Conservation (phyloP, 306 rosid species). For the Corylus americana region DNA sequence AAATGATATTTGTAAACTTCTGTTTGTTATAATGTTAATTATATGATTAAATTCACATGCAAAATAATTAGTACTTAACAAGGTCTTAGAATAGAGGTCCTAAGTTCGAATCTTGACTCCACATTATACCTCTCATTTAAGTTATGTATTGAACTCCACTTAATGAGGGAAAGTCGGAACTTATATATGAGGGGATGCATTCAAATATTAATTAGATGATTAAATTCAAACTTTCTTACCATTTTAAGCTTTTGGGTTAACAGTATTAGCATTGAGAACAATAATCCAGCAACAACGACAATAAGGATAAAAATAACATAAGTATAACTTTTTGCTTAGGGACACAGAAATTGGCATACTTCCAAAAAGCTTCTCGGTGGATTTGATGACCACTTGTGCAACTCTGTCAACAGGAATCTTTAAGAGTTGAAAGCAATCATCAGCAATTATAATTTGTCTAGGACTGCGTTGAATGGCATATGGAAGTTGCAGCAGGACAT, state of each 20-base stretch:
- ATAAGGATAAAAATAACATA: neutral
- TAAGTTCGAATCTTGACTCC: too few species aligned
- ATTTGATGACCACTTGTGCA: constrained; percentile 77
- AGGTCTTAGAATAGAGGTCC: neutral
- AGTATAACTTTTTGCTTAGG: constrained; percentile 13
- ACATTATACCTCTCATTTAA: too few species aligned
- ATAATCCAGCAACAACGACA: neutral
- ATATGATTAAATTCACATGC: too few species aligned
- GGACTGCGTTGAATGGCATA: constrained; percentile 66
- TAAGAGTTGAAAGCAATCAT: constrained; percentile 83
- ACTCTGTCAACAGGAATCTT: constrained; percentile 72
- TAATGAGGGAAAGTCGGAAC: too few species aligned
- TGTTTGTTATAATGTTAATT: neutral
- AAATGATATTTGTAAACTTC: neutral
- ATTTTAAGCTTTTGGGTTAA: too few species aligned
- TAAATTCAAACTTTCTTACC: too few species aligned
- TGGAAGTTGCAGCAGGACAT: constrained; percentile 78
- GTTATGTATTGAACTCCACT: too few species aligned
- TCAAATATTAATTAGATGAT: too few species aligned
- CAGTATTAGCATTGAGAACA: constrained; percentile 2
- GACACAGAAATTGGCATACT: constrained; percentile 57
- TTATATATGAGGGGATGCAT: too few species aligned
- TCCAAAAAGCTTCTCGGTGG: constrained; percentile 84
- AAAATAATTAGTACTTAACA: too few species aligned
- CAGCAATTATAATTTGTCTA: constrained; percentile 74